Conservation (phyloP, 768 basidiomycete species). For the Lactarius indigo region DNA sequence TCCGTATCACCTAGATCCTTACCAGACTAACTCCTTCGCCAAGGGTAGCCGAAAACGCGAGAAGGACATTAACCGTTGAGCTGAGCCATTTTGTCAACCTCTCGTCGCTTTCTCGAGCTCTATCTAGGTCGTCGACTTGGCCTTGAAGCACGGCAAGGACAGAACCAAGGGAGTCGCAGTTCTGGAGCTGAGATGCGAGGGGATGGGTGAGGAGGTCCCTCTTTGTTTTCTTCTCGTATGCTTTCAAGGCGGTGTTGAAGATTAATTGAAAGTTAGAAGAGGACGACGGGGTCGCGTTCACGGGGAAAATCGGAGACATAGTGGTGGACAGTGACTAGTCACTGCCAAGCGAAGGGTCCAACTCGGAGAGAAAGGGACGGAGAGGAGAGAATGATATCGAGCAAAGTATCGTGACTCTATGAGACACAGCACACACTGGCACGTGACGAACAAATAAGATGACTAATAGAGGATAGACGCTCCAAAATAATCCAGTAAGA, state of each 20-base stretch:
- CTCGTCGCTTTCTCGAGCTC: not conserved
- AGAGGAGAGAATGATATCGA: not conserved
- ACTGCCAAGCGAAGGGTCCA: not conserved
- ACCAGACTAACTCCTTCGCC: constrained; percentile 1
- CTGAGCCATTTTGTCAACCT: not conserved
- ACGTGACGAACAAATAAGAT: no score
- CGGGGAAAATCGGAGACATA: not conserved
- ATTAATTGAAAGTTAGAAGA: not conserved
- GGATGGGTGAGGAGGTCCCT: constrained; percentile 1
- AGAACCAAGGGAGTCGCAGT: not conserved
- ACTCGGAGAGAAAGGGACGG: not conserved
- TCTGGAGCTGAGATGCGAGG: not conserved
- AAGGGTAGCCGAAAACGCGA: constrained; percentile 1
- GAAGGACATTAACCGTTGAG: not conserved
- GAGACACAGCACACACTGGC: no score
- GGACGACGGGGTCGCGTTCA: not conserved
- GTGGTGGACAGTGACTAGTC: not conserved
- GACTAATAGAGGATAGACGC: no score
- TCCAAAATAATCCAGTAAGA: no score
- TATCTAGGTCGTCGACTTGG: not conserved
- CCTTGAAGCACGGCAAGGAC: not conserved
- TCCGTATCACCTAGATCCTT: not conserved
- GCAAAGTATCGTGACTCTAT: no score
- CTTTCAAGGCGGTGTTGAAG: not conserved
- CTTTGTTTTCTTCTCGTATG: not conserved